Percentiles rank a stretch among this genome's conserved stretches.
These are phyloP conservation scores for Priceomyces carsonii DNA, from an alignment of 805 yeast species.

Conservation along the genomic window DNA sequence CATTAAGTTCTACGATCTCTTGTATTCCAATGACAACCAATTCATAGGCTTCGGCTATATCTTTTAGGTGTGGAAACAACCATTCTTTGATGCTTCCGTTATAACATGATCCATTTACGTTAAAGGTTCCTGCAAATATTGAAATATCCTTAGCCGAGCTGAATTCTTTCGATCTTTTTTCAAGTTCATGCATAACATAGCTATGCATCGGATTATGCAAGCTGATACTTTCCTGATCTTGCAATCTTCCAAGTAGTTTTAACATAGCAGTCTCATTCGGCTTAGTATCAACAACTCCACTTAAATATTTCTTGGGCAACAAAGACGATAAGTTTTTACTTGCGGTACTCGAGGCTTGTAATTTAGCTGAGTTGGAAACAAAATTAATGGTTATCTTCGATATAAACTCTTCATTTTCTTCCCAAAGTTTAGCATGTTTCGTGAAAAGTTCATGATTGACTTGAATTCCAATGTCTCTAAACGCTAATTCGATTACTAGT, in stretches of 20 bases:
- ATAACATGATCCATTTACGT: conserved; percentile 51
- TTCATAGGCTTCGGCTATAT: conserved; percentile 49
- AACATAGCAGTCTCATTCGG: conserved; percentile 45
- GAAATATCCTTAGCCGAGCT: conserved; percentile 39
- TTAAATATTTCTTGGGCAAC: conserved; percentile 36
- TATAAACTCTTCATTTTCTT: conserved; percentile 43
- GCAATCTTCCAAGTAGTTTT: conserved; percentile 49
- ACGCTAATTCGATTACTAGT: conserved; percentile 48
- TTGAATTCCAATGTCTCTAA: conserved; percentile 42
- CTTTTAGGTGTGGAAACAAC: conserved; percentile 40
- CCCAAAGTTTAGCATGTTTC: conserved; percentile 49
- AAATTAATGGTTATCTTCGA: conserved; percentile 41
- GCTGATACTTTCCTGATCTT: conserved; percentile 44
- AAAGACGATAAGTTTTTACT: conserved; percentile 34
- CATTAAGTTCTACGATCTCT: conserved; percentile 77
- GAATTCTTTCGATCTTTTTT: conserved; percentile 39
- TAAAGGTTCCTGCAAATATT: conserved; percentile 53
- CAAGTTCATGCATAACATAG: conserved; percentile 44
- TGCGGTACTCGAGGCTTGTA: conserved; percentile 45
- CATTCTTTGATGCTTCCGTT: conserved; percentile 45
- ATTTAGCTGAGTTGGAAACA: conserved; percentile 37
- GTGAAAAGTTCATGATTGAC: conserved; percentile 33
- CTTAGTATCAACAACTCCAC: conserved; percentile 42
- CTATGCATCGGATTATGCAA: conserved; percentile 57
- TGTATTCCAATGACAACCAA: conserved; percentile 82